Evolutionary conservation across 371 early-diverging fungal species (phyloP).

Genomic region (Blakeslea trispora): DNA sequence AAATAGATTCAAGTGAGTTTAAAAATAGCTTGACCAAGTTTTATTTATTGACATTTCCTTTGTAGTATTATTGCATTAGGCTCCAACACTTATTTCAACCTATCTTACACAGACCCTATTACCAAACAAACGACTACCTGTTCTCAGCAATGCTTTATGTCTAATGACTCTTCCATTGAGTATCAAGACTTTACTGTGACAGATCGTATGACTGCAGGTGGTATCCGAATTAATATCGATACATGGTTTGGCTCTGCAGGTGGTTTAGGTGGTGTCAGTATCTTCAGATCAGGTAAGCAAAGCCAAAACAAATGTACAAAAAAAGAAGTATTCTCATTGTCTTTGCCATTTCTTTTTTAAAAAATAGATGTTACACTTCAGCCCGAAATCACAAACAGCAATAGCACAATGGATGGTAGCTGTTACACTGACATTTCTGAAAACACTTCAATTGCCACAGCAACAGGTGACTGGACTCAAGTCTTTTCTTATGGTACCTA

Average conservation of each 20-base stretch:
- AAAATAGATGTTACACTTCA: constrained; percentile 49
- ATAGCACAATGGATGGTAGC: not conserved
- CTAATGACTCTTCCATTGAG: constrained; percentile 37
- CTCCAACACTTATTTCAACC: constrained; percentile 48
- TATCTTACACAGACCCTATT: constrained; percentile 65
- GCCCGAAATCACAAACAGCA: constrained; percentile 35
- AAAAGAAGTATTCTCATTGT: no score
- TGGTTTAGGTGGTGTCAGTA: constrained; percentile 67
- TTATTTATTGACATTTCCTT: not conserved
- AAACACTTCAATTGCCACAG: constrained; percentile 22
- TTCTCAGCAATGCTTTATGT: constrained; percentile 59
- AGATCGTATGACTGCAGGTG: constrained; percentile 35
- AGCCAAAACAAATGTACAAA: no score
- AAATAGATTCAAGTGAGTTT: constrained; percentile 51
- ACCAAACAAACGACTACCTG: constrained; percentile 55
- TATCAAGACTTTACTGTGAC: constrained; percentile 70
- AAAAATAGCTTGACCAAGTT: not conserved
- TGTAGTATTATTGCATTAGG: constrained; percentile 45
- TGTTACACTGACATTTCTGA: not conserved
- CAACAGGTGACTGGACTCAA: constrained; percentile 38
- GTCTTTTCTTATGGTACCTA: constrained; percentile 42
- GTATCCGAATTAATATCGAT: constrained; percentile 64
- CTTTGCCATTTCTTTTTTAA: not conserved
- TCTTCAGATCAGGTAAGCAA: constrained; percentile 60
- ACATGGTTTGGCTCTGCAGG: constrained; percentile 78